Base-by-base conservation (phyloP, 2,329 filamentous ascomycete genomes). In the Blastomyces parvus region DNA sequence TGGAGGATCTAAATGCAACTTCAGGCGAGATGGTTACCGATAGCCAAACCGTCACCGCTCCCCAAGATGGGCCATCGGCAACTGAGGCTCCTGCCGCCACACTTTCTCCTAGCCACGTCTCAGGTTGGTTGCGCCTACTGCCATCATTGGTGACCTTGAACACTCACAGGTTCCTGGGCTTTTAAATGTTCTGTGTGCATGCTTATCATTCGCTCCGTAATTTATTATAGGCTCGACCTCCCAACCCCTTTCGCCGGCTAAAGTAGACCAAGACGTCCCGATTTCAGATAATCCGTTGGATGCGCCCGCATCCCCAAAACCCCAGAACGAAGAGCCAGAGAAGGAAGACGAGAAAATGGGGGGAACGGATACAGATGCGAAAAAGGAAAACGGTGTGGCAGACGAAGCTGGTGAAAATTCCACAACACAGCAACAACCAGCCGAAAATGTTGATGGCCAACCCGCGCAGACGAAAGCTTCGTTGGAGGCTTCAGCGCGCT, bases 401-500 rank as follows among this genome's bases (percentile, higher is more conserved):
- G 27, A 70, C 67, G 67, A 70, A 14, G 76, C 46, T 38, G 59
- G 77, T 17, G 77, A 77, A n/a, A 82, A 81, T 44, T 79, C 78
- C 17, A 74, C 77, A 38, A 46, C 60, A 40, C 71, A 70, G 61
- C 72, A 74, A 63, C 73, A 77, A 46, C 72, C 76, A 57, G 80
- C 77, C 22, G 83, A 84, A 53, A 78, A 79, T 19, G 77, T 80
- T 3, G 78, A 77, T 17, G 83, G 83, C 63, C 86, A 77, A 19
- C 76, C 80, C 81, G 72, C 81, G 60, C 82, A 92, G 74, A 86
- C 88, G 52, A 97, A 96, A 77, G 85, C 91, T 62, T 85, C 85
- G 3, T 81, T 92, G 63, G 92, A 97, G 79, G 87, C 89, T 53
- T 88, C 91, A 3, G 95, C 94, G 60, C 90, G 93, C 67, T 89